Evolutionary conservation across 306 rosid species (phyloP), one percentile per base, ranked within the genome.

Genomic region (Prunus mongolica): DNA sequence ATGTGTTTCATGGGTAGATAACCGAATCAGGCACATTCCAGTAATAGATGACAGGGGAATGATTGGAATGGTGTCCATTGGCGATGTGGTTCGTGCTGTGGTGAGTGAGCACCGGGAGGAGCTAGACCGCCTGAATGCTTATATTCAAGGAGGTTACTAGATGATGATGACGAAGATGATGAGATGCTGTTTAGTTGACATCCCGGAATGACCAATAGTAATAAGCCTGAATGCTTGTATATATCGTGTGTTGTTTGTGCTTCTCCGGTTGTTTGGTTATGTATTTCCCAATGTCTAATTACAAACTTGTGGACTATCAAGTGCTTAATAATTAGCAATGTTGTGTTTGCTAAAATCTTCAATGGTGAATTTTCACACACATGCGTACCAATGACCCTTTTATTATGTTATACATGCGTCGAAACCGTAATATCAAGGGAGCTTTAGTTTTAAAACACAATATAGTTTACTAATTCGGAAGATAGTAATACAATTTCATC

Each of bases 31-130:
- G 84, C 99, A 96, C 97, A 96, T 96, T 69, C 99, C 99, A 1
- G 98, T 96, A 52, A 83, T 96, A 47, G 82, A 81, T 20, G 92
- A 78, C 3, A 82, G 69, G 41, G 97, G 81, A 63, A 96, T 96
- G 99, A n/a, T 87, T 1, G 99, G 98, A 76, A 96, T 96, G 99
- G 97, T 96, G 83, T 96, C 99, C 27, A 96, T 96, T 25, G 99
- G 99, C 49, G 99, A 96, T 11, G 99, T 96, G 52, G 99, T 96
- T 79, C 96, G 99, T 61, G 99, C 99, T 20, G 98, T 96, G 46
- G 99, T 96, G 78, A 86, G 90, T 0, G 99, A 96, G 91, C 96
- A 96, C 74, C 90, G 99, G 6, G 92, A 90, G 84, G 99, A 96
- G 90, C 94, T 96, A 3, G 85, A 91, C 73, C 97, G 99, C 80